Percentiles rank a stretch among this genome's conserved stretches.
Evolutionary conservation across 1,284 basidiomycete genomes (phyloP).

Genomic region (Leccinum huronense): DNA sequence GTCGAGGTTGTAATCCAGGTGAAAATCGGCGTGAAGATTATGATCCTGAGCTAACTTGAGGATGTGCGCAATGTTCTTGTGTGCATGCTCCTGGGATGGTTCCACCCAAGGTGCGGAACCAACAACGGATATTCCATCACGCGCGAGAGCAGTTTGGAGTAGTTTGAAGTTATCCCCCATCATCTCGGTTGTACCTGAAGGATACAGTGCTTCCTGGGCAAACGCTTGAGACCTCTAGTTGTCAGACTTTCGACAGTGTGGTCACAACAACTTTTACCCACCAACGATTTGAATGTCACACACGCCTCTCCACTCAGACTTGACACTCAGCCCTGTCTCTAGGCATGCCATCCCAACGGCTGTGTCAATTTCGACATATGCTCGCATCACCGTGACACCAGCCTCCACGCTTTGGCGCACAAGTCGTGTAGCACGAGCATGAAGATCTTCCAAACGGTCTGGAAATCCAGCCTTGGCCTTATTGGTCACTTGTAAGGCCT

Average conservation of each 20-base stretch:
- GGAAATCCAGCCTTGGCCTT: slow-evolving; percentile 50
- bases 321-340: slow-evolving; percentile 48
- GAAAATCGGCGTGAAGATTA: slow-evolving; percentile 55
- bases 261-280: slow-evolving; percentile 26
- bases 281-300: slow-evolving; percentile 61
- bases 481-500: slow-evolving; percentile 54
- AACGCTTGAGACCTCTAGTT: slow-evolving; percentile 43
- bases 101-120: slow-evolving; percentile 69
- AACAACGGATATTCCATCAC: slow-evolving; percentile 45
- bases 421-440: slow-evolving; percentile 50
- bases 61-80: slow-evolving; percentile 53
- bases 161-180: slow-evolving; percentile 47
- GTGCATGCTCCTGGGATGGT: slow-evolving; percentile 44
- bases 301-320: slow-evolving; percentile 42
- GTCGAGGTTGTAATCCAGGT: slow-evolving; percentile 65
- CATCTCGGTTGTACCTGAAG: slow-evolving; percentile 30
- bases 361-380: slow-evolving; percentile 58
- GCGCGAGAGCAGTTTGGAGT: slow-evolving; percentile 40
- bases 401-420: slow-evolving; percentile 55
- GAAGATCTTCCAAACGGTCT: slow-evolving; percentile 44
- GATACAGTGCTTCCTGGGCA: slow-evolving; percentile 60
- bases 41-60: slow-evolving; percentile 44
- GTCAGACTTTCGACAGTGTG: background rate
- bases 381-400: slow-evolving; percentile 62
- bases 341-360: slow-evolving; percentile 52